A percentile compares a stretch with the other conserved stretches of the same genome.
Evolutionary conservation across 306 rosid genomes (phyloP).

Genomic region (Glycyrrhiza uralensis): DNA sequence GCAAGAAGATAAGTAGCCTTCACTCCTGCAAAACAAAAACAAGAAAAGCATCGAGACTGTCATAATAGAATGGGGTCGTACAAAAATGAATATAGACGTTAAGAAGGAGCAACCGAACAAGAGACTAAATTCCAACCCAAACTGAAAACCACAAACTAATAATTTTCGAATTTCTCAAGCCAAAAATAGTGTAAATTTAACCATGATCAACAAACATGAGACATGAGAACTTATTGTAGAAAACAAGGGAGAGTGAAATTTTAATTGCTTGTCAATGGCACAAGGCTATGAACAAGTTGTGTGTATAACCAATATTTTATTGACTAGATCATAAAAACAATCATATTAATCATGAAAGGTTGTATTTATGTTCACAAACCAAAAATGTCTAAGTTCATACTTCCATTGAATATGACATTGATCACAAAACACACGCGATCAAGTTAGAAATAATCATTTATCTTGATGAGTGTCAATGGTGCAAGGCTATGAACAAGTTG

Average conservation of each 20-base stretch:
- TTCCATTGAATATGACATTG: constrained; percentile 1
- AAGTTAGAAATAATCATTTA: neutral
- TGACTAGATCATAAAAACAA: constrained; percentile 15
- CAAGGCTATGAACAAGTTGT: constrained; percentile 12
- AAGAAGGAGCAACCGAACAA: constrained; percentile 19
- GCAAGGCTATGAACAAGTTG: constrained; percentile 16
- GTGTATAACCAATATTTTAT: neutral
- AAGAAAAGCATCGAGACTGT: neutral
- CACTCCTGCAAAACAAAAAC: constrained; percentile 62
- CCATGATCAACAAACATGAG: neutral
- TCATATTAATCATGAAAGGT: constrained; percentile 11
- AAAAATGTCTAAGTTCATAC: neutral
- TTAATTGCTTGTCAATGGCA: neutral
- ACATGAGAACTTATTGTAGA: neutral
- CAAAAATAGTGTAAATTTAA: neutral
- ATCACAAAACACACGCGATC: neutral
- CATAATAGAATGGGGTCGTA: neutral
- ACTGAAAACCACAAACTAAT: neutral
- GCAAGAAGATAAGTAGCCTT: constrained; percentile 99
- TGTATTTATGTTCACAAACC: neutral
- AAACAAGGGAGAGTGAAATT: constrained; percentile 7
- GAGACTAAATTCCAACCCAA: constrained; percentile 4
- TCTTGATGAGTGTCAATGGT: constrained; percentile 5
- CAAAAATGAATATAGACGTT: constrained; percentile 1
- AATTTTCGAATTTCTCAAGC: neutral